Base-by-base conservation (phyloP, 2,329 filamentous ascomycete species). In the Fusarium haematococcum region DNA sequence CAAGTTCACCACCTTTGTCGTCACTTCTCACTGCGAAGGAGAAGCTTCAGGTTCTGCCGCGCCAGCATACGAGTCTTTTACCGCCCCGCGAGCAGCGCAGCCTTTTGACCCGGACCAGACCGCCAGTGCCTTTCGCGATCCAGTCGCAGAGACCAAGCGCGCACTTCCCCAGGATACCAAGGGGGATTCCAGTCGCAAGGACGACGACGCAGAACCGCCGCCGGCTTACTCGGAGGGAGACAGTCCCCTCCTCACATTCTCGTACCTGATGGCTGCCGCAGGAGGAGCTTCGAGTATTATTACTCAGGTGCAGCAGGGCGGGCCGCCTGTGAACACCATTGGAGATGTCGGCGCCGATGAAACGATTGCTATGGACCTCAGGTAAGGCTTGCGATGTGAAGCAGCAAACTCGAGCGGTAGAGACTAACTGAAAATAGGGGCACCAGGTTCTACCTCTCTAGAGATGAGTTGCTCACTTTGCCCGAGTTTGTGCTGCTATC, bases 231-330 rank as follows among this genome's bases (percentile, higher is more conserved):
- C 94, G 77, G 96, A 98, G 90, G 95, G 96, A 79, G 93, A 92
- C 71, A 98, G 95, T 86, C 97, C 97, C 73, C 91, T 99, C 83
- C 90, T 93, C 70, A 94, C 95, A 67, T 99, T 99, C 81, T 92
- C 93, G 79, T 99, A 97, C 90, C 91, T 98, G 83, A 99, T 99
- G 97, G 95, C 97, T 85, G 94, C 95, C 83, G 95, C 96, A 85
- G 96, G 96, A 88, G 96, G 95, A 86, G 94, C 95, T 79, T 93
- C 95, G 87, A 98, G 97, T 90, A 98, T 99, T 82, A 97, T 99
- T 86, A 99, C 97, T 85, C 97, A 99, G 87, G 97, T 99, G 79
- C 95, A 97, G 83, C 97, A 99, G 85, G 93, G 93, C 76, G 95
- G 93, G 60, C 94, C 95, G 79, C 94, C 95, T 41, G 91, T 98